These are phyloP conservation scores for Ploettnerulaceae sp. DNA, from an alignment of 2,329 filamentous ascomycete genomes.

Conservation along the genomic window DNA sequence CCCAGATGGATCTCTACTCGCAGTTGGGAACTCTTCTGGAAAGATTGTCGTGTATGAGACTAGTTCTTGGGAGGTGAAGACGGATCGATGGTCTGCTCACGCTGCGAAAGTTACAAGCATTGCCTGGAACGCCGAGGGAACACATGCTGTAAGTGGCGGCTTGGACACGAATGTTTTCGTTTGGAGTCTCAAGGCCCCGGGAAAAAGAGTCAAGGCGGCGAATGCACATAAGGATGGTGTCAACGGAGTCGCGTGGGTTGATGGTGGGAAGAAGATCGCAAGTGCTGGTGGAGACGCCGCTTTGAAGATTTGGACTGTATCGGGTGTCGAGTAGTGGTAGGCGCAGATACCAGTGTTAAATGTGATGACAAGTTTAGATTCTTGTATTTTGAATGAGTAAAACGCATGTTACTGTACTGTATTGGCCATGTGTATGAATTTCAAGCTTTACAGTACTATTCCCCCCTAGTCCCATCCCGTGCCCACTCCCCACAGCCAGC, in stretches of 20 bases:
- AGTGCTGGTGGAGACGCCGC: slow-evolving; percentile 84
- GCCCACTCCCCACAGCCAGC: too few relatives aligned
- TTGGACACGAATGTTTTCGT: slow-evolving; percentile 90
- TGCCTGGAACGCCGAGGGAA: slow-evolving; percentile 73
- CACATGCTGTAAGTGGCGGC: slow-evolving; percentile 76
- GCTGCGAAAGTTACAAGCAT: slow-evolving; percentile 63
- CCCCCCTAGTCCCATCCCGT: too few relatives aligned
- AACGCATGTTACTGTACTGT: too few relatives aligned
- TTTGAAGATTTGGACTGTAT: slow-evolving; percentile 80
- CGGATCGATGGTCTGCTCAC: slow-evolving; percentile 73
- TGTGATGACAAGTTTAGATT: not conserved
- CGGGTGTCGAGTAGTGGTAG: slow-evolving; percentile 44
- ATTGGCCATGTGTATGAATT: too few relatives aligned
- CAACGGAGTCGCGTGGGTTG: slow-evolving; percentile 78
- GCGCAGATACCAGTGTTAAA: not conserved
- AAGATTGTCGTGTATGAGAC: slow-evolving; percentile 81
- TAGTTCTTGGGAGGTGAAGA: slow-evolving; percentile 63
- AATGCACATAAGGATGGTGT: slow-evolving; percentile 98
- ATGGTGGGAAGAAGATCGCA: slow-evolving; percentile 60
- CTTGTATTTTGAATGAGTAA: not conserved
- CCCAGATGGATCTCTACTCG: slow-evolving; percentile 67
- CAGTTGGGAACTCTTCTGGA: slow-evolving; percentile 76
- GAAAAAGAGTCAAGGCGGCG: slow-evolving; percentile 73
- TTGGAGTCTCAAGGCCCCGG: slow-evolving; percentile 82
- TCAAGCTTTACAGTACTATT: too few relatives aligned